These are phyloP conservation scores for Kwoniella mangroviensis DNA, from an alignment of 768 basidiomycete genomes.

Conservation along the genomic window DNA sequence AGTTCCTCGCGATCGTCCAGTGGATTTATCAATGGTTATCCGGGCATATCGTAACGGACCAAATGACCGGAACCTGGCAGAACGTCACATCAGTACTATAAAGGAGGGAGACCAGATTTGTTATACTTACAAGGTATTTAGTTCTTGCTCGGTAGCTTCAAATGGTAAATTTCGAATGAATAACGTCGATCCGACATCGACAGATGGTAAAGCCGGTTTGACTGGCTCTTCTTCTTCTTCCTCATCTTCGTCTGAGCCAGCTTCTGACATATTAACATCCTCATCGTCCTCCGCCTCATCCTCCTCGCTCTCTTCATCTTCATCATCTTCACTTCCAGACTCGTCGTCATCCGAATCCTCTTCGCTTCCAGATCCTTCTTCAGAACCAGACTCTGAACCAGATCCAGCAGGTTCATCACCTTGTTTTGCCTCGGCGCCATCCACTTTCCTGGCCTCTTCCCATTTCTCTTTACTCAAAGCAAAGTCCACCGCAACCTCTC, in stretches of 20 bases:
- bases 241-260: constrained; percentile 54
- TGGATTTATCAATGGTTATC: constrained; percentile 80
- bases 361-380: constrained; percentile 46
- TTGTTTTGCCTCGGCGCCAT: constrained; percentile 46
- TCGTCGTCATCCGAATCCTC: constrained; percentile 36
- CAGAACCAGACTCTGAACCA: constrained; percentile 47
- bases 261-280: constrained; percentile 24
- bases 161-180: constrained; percentile 95
- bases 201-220: constrained; percentile 68
- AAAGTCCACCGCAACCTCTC: constrained; percentile 92
- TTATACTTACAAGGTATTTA: constrained; percentile 72
- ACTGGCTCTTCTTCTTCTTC: constrained; percentile 62
- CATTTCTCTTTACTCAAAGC: constrained; percentile 92
- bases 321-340: constrained; percentile 40
- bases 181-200: constrained; percentile 85
- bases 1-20: constrained; percentile 87
- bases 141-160: constrained; percentile 88
- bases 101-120: background rate
- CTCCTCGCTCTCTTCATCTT: constrained; percentile 59
- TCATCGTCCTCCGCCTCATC: constrained; percentile 57
- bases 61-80: constrained; percentile 79
- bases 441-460: constrained; percentile 70
- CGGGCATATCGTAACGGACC: constrained; percentile 91
- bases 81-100: background rate
- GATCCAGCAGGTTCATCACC: constrained; percentile 27